Evolutionary conservation across 1,139 yeast genomes (phyloP).

Genomic region (Scheffersomyces illinoinensis): DNA sequence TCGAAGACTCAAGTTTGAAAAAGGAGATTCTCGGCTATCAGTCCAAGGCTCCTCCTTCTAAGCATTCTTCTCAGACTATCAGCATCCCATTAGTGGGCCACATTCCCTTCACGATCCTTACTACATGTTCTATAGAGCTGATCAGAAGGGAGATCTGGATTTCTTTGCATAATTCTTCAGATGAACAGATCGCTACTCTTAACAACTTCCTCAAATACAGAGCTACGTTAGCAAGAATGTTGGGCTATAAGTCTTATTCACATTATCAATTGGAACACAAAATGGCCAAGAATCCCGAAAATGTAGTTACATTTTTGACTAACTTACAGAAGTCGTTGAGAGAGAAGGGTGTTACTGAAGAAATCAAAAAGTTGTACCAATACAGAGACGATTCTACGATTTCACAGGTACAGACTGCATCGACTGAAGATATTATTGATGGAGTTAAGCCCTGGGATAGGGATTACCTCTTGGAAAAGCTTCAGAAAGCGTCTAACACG

Average conservation of each 20-base stretch:
- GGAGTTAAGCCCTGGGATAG: constrained; percentile 88
- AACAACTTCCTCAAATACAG: constrained; percentile 64
- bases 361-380: constrained; percentile 47
- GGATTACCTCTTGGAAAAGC: constrained; percentile 54
- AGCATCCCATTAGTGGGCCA: constrained; percentile 70
- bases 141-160: constrained; percentile 75
- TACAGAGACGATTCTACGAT: constrained; percentile 30
- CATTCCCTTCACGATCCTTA: constrained; percentile 64
- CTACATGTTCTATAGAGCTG: constrained; percentile 55
- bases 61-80: constrained; percentile 23
- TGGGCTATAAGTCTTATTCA: constrained; percentile 73
- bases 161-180: constrained; percentile 60
- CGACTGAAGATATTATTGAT: constrained; percentile 43
- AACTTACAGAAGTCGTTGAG: constrained; percentile 49
- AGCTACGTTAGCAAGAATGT: constrained; percentile 68
- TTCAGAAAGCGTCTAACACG: constrained; percentile 11
- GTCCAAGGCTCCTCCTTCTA: constrained; percentile 10
- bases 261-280: constrained; percentile 85
- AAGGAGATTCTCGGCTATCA: constrained; percentile 30
- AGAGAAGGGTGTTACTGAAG: constrained; percentile 61
- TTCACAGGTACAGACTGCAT: constrained; percentile 10
- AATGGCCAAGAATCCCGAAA: constrained; percentile 82
- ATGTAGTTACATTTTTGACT: constrained; percentile 68
- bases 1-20: constrained; percentile 23
- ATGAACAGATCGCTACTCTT: constrained; percentile 60